phyloP scores from a whole-genome alignment of 768 basidiomycete species.

The Fistulinella prunicolor region DNA sequence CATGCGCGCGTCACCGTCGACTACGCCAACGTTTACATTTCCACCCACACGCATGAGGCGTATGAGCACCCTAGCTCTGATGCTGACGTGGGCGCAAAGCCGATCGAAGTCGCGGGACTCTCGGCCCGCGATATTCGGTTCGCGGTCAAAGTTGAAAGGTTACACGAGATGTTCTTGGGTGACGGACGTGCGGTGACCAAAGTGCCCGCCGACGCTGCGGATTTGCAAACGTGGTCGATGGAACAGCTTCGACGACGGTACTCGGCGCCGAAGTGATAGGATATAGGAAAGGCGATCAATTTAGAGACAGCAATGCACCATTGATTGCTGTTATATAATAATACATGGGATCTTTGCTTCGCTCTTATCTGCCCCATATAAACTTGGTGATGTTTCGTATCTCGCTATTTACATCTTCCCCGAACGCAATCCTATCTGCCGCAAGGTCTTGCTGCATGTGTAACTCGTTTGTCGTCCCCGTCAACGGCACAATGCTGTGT shows the following conservation, averaged over 20 bases:
- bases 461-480: slow-evolving; percentile 64
- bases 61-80: slow-evolving; percentile 5
- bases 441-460: slow-evolving; percentile 70
- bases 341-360: background rate
- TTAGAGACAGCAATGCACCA: background rate
- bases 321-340: slow-evolving; percentile 3
- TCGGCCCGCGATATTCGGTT: slow-evolving; percentile 52
- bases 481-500: slow-evolving; percentile 66
- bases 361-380: slow-evolving; percentile 28
- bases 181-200: slow-evolving; percentile 23
- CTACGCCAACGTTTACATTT: slow-evolving; percentile 21
- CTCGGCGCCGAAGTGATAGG: background rate
- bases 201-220: slow-evolving; percentile 10
- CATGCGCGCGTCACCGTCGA: slow-evolving; percentile 32
- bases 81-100: slow-evolving; percentile 8
- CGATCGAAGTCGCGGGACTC: slow-evolving; percentile 37
- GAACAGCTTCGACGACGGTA: slow-evolving; percentile 24
- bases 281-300: background rate
- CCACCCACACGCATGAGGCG: slow-evolving; percentile 29
- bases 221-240: slow-evolving; percentile 24
- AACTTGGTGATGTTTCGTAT: slow-evolving; percentile 25
- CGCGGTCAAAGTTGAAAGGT: slow-evolving; percentile 41
- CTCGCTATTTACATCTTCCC: slow-evolving; percentile 27
- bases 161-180: slow-evolving; percentile 25
- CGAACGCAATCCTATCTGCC: slow-evolving; percentile 37